Percentiles rank a stretch among this genome's conserved stretches.
Conservation (phyloP, 1,284 basidiomycete species). For the Kwoniella shivajii region DNA sequence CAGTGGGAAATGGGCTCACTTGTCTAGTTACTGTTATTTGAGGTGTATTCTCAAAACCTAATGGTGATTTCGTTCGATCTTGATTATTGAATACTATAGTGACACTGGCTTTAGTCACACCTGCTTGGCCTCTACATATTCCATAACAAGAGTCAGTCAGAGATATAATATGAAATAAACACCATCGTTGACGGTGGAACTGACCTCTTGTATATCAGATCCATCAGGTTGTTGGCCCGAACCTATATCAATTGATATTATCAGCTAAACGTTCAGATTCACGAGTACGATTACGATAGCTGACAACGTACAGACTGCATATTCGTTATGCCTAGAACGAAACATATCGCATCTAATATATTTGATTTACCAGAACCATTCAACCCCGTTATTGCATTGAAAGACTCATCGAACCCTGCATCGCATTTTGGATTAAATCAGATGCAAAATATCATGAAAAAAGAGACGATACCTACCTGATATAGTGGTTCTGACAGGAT, state of each 20-base stretch:
- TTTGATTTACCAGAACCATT: slow-evolving; percentile 93
- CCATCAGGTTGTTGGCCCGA: slow-evolving; percentile 93
- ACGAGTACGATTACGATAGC: neutral
- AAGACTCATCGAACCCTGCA: slow-evolving; percentile 86
- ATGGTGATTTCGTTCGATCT: slow-evolving; percentile 82
- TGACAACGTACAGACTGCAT: slow-evolving; percentile 69
- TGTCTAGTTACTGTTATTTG: slow-evolving; percentile 98
- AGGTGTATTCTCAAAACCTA: slow-evolving; percentile 77
- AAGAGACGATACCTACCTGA: slow-evolving; percentile 54
- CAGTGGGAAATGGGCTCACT: slow-evolving; percentile 57
- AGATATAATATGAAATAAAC: too few relatives aligned
- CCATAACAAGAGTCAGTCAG: too few relatives aligned
- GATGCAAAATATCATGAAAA: neutral
- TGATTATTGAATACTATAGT: slow-evolving; percentile 99
- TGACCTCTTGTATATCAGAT: slow-evolving; percentile 70
- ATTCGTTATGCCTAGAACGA: slow-evolving; percentile 94
- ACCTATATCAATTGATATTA: slow-evolving; percentile 61
- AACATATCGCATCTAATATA: slow-evolving; percentile 96
- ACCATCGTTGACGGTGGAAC: too few relatives aligned
- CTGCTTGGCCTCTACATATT: slow-evolving; percentile 84
- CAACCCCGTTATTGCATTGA: slow-evolving; percentile 96
- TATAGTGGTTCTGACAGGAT: slow-evolving; percentile 91
- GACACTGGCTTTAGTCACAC: slow-evolving; percentile 94
- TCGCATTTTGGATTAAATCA: too few relatives aligned
- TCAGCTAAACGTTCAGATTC: slow-evolving; percentile 9